Base-by-base conservation (phyloP, 2,329 filamentous ascomycete genomes). In the Chaetoscypha palmicola region DNA sequence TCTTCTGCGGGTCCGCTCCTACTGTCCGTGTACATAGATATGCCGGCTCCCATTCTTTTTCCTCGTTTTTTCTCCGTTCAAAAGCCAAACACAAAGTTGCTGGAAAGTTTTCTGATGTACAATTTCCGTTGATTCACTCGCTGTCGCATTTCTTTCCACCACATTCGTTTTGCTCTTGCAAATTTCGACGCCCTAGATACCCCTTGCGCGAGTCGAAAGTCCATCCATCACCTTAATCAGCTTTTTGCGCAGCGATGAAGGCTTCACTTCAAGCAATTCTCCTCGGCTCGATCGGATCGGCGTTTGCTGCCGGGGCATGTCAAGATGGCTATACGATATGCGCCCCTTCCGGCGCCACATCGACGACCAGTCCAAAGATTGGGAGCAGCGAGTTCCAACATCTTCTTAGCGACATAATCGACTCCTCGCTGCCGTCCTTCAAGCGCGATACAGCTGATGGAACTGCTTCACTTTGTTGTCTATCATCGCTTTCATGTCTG, bases 381-480 rank as follows among this genome's bases (percentile, higher is more conserved):
- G 56, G 58, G 17, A 45, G 34, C 37, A 36, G 52, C 8, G 57
- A 54, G 5, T 58, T 65, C 45, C 45, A 50, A 30, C 50, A 52
- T 30, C 54, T 66, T 23, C 64, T 61, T 46, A 41, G 51, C 31
- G 54, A 62, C 34, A 53, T 65, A 9, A 47, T 65, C 16, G 40
- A 51, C 22, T 64, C 62, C 3, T 47, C 53, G 31, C 50, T 64
- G 32, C 53, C 61, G 23, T 30, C 51, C 8, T 36, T 24, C 45
- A 58, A 53, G 35, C 47, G 50, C 24, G 24, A 28, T 28, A 28
- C 24, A 7, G 22, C 17, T 14, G 37, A 47, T 21, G 44, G 36
- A 5, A 42, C 48, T 1, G 36, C 54, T 8, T 56, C 54, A 22
- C 46, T 60, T 11, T 60, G 58, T 40, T 60, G 58, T 46, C 45